phyloP scores from a whole-genome alignment of 2,329 filamentous ascomycete species.

The Neoascochyta sp. region DNA sequence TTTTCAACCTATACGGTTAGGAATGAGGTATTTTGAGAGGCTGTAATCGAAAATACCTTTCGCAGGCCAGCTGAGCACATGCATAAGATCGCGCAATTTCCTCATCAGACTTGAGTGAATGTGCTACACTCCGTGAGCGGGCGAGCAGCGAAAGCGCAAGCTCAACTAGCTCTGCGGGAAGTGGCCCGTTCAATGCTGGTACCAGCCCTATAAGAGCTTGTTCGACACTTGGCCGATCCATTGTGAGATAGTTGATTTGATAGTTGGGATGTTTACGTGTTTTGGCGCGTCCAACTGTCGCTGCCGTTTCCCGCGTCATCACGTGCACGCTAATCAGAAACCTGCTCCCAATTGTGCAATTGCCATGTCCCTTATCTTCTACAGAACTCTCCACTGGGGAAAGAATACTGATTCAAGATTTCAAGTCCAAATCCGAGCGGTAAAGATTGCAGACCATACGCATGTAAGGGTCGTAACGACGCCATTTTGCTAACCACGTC shows the following conservation, averaged over 20 bases:
- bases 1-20: conserved; percentile 63
- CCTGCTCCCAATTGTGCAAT: too few species aligned
- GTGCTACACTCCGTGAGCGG: conserved; percentile 46
- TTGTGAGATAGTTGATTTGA: too few species aligned
- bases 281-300: conserved; percentile 9
- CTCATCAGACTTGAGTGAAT: conserved; percentile 41
- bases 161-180: conserved; percentile 33
- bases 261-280: too few species aligned
- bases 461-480: too few species aligned
- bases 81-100: conserved; percentile 39
- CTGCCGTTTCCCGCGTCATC: conserved; percentile 7
- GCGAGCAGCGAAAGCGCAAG: conserved; percentile 32
- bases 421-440: too few species aligned
- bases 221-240: conserved; percentile 25
- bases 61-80: conserved; percentile 65
- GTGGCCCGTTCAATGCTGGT: conserved; percentile 34
- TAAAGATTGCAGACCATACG: too few species aligned
- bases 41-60: too few species aligned
- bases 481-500: too few species aligned
- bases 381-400: too few species aligned
- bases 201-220: conserved; percentile 43
- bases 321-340: conserved; percentile 10
- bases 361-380: too few species aligned
- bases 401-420: too few species aligned
- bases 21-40: too few species aligned